phyloP scores from a whole-genome alignment of 1,284 basidiomycete genomes.

The Farysia itapuensis region DNA sequence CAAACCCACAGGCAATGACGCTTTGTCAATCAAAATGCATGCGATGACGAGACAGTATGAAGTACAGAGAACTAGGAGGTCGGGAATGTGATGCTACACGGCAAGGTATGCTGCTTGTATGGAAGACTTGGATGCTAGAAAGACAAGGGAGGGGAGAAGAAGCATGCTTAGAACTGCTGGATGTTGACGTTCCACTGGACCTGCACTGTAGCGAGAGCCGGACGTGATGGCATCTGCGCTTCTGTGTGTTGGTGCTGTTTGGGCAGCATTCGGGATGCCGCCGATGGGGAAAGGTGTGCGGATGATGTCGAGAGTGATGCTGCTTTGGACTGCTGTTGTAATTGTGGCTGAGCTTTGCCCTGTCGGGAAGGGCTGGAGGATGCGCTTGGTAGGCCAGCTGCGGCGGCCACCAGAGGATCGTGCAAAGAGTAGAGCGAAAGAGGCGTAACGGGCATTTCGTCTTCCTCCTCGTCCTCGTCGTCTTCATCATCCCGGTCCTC shows the following conservation, averaged over 20 bases:
- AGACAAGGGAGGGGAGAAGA: no score
- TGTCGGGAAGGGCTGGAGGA: constrained; percentile 20
- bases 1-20: no score
- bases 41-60: constrained; percentile 20
- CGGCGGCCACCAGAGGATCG: constrained; percentile 44
- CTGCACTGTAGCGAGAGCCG: constrained; percentile 17
- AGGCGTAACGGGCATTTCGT: constrained; percentile 58
- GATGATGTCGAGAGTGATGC: no score
- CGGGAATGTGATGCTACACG: no score
- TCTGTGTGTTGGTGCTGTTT: constrained; percentile 20
- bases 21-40: no score
- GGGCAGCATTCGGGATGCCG: no score
- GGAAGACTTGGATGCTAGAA: no score
- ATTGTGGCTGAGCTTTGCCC: constrained; percentile 18
- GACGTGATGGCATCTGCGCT: constrained; percentile 19
- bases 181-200: constrained; percentile 36
- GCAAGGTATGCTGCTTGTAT: no score
- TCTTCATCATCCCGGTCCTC: constrained; percentile 57
- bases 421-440: constrained; percentile 54
- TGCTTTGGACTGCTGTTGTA: constrained; percentile 14
- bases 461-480: constrained; percentile 56
- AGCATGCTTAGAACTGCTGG: constrained; percentile 21
- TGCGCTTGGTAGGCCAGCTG: constrained; percentile 20
- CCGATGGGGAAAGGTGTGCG: no score
- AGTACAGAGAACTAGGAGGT: constrained; percentile 5